A percentile compares a stretch with the other conserved stretches of the same genome.
Conservation (phyloP, 805 yeast species). For the Metschnikowia similis region DNA sequence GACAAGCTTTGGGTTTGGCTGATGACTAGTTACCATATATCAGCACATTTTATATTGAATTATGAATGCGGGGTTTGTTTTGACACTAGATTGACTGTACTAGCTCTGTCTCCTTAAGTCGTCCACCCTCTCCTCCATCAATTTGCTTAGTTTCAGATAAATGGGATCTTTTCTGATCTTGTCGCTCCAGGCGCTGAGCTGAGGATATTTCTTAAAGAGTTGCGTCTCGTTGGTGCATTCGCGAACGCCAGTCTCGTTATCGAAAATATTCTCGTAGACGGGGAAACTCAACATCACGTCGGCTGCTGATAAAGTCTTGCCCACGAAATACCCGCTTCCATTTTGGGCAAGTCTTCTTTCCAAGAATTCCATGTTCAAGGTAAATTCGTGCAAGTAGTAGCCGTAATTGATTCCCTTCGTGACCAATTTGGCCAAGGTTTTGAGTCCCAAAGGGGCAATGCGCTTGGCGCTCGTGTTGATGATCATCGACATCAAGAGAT, state of each 20-base stretch:
- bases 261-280: constrained; percentile 18
- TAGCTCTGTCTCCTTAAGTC: constrained; percentile 8
- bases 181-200: constrained; percentile 36
- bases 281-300: constrained; percentile 55
- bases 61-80: no score
- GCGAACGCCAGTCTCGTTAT: constrained; percentile 33
- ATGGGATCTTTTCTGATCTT: constrained; percentile 29
- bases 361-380: constrained; percentile 34
- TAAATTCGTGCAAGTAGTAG: constrained; percentile 48
- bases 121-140: constrained; percentile 29
- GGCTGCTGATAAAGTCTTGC: constrained; percentile 48
- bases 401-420: constrained; percentile 44
- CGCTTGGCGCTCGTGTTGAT: constrained; percentile 39
- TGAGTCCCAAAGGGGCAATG: constrained; percentile 46
- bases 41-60: no score
- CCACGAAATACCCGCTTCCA: constrained; percentile 43
- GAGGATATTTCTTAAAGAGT: constrained; percentile 29
- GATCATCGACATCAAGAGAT: constrained; percentile 35
- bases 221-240: constrained; percentile 34
- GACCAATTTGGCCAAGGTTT: constrained; percentile 40
- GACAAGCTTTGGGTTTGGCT: constrained; percentile 45
- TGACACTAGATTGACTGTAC: not conserved
- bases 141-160: constrained; percentile 26
- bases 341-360: constrained; percentile 33
- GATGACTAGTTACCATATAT: constrained; percentile 13